Evolutionary conservation across 2,329 filamentous ascomycete genomes (phyloP).

Genomic region (Didymella exigua): DNA sequence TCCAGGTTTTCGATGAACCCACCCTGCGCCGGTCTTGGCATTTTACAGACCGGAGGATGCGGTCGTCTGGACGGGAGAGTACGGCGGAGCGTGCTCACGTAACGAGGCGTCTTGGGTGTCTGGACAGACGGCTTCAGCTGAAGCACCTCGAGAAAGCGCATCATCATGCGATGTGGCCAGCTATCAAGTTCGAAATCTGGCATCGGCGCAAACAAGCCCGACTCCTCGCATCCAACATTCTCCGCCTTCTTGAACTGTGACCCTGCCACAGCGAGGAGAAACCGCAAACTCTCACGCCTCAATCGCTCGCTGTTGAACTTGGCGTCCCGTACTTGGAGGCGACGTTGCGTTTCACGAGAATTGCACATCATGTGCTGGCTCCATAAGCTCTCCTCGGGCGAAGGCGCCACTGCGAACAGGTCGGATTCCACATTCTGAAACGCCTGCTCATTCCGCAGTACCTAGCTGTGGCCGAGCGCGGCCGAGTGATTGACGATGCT

Average conservation of each 20-base stretch:
- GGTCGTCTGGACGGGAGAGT: neutral
- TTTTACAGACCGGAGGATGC: neutral
- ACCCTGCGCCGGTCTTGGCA: neutral
- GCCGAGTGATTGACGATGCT: neutral
- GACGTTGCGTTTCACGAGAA: neutral
- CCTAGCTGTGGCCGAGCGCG: neutral
- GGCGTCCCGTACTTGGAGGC: neutral
- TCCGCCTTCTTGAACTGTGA: neutral
- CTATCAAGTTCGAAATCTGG: neutral
- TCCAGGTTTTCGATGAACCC: neutral
- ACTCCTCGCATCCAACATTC: neutral
- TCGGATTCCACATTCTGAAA: neutral
- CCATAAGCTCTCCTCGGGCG: neutral
- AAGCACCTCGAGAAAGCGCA: neutral
- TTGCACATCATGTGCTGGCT: neutral
- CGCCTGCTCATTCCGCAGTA: neutral
- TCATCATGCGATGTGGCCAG: neutral
- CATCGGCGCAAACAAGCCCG: neutral
- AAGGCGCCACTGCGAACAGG: neutral
- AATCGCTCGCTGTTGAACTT: neutral
- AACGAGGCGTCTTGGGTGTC: neutral
- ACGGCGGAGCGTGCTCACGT: neutral
- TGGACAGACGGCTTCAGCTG: neutral
- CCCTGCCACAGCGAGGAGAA: neutral
- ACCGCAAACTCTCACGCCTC: neutral